phyloP scores from a whole-genome alignment of 2,329 filamentous ascomycete species.

The Alternaria solani region DNA sequence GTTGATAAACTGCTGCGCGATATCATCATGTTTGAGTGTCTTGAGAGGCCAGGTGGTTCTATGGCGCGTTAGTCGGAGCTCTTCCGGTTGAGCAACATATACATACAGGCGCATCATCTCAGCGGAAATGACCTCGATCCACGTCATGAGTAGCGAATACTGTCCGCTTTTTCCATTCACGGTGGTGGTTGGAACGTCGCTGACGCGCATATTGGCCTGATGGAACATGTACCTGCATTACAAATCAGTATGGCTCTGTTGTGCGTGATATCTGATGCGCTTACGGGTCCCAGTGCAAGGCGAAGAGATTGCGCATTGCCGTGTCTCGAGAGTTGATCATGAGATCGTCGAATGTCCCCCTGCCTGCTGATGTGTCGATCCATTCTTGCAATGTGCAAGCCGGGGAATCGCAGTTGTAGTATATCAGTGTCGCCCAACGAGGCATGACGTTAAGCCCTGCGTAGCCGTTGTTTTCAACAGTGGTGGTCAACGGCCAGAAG shows the following conservation, averaged over 20 bases:
- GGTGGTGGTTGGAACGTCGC: constrained; percentile 57
- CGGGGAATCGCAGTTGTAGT: constrained; percentile 69
- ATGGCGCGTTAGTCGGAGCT: constrained; percentile 10
- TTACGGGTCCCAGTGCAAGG: constrained; percentile 61
- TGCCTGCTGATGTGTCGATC: constrained; percentile 65
- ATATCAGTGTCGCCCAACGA: constrained; percentile 69
- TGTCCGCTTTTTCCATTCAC: constrained; percentile 59
- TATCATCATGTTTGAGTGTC: constrained; percentile 65
- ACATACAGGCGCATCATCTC: constrained; percentile 62
- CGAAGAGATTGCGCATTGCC: constrained; percentile 65
- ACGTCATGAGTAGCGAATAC: constrained; percentile 64
- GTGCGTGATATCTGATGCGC: neutral
- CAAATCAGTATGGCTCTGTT: constrained; percentile 11
- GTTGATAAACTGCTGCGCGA: constrained; percentile 60
- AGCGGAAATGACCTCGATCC: constrained; percentile 63
- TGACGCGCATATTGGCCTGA: constrained; percentile 66
- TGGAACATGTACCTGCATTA: constrained; percentile 66
- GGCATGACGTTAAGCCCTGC: constrained; percentile 65
- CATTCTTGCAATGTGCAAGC: constrained; percentile 67
- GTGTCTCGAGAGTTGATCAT: constrained; percentile 61
- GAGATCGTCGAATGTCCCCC: constrained; percentile 62
- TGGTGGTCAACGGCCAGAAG: constrained; percentile 66
- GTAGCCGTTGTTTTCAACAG: constrained; percentile 61
- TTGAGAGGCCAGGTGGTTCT: constrained; percentile 61
- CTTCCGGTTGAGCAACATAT: neutral